Conservation (phyloP, 306 rosid species). For the Fragaria ananassa region DNA sequence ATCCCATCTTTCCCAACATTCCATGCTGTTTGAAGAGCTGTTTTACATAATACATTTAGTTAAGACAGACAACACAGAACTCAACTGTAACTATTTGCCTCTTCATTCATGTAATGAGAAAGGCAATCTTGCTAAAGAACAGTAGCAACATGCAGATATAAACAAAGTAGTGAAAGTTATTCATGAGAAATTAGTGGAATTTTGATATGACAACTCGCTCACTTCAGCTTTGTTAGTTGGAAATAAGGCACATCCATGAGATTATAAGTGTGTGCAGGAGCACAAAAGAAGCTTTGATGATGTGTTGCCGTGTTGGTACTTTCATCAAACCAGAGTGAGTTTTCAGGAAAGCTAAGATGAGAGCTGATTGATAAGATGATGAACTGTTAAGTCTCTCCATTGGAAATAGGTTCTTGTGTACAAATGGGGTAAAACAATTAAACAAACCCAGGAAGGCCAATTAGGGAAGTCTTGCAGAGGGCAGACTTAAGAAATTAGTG, state of each 20-base stretch:
- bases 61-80: neutral
- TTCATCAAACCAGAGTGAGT: neutral
- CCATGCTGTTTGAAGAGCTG: conserved; percentile 68
- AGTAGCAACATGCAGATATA: neutral
- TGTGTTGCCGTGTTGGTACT: neutral
- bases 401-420: neutral
- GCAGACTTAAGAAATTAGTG: neutral
- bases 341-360: neutral
- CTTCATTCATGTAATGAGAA: neutral
- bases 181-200: neutral
- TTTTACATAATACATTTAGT: conserved; percentile 23
- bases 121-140: neutral
- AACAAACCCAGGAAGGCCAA: neutral
- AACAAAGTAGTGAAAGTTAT: neutral
- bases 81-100: neutral
- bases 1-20: conserved; percentile 78
- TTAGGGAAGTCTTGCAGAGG: neutral
- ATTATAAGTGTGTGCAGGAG: neutral
- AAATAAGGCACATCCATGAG: neutral
- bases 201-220: neutral
- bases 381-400: neutral
- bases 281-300: neutral
- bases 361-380: neutral
- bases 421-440: neutral
- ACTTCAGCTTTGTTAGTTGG: neutral